Conservation (phyloP, 352 stramenopile species). For the Pythium brassicae region DNA sequence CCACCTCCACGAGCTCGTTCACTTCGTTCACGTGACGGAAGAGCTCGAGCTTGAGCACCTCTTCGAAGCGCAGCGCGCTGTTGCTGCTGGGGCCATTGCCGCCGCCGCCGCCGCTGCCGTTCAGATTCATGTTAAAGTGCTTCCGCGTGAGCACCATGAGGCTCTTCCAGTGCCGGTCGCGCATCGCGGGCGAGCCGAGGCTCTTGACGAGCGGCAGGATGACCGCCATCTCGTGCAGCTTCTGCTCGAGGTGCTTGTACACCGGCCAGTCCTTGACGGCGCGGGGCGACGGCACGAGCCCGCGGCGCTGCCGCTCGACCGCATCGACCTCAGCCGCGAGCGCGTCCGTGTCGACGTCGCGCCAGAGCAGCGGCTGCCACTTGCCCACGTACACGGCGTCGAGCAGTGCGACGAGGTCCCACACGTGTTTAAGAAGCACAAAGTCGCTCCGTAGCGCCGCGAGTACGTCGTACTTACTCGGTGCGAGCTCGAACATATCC, state of each 20-base stretch:
- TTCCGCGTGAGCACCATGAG: slow-evolving; percentile 84
- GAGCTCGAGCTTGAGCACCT: slow-evolving; percentile 92
- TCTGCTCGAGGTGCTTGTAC: slow-evolving; percentile 88
- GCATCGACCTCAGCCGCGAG: slow-evolving; percentile 90
- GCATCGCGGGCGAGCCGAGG: slow-evolving; percentile 84
- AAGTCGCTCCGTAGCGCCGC: slow-evolving; percentile 81
- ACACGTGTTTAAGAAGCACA: slow-evolving; percentile 88
- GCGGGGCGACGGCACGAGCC: slow-evolving; percentile 43
- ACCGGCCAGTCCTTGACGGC: slow-evolving; percentile 91
- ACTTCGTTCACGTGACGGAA: slow-evolving; percentile 92
- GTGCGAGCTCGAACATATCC: slow-evolving; percentile 93
- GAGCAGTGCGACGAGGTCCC: slow-evolving; percentile 91
- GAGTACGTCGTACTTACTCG: slow-evolving; percentile 81
- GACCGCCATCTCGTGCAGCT: slow-evolving; percentile 90
- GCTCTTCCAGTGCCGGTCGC: slow-evolving; percentile 87
- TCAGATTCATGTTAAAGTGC: slow-evolving; percentile 71
- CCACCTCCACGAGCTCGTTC: slow-evolving; percentile 93
- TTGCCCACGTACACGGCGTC: slow-evolving; percentile 61
- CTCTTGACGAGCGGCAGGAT: slow-evolving; percentile 90
- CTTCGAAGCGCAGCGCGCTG: slow-evolving; percentile 79
- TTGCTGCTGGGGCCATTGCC: not conserved
- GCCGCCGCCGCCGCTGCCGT: not conserved
- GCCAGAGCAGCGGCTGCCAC: slow-evolving; percentile 89
- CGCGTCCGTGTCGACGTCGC: slow-evolving; percentile 83
- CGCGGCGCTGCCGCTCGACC: slow-evolving; percentile 50